Evolutionary conservation across 2,329 filamentous ascomycete genomes (phyloP).

Genomic region (Daldinia eschscholtzii): DNA sequence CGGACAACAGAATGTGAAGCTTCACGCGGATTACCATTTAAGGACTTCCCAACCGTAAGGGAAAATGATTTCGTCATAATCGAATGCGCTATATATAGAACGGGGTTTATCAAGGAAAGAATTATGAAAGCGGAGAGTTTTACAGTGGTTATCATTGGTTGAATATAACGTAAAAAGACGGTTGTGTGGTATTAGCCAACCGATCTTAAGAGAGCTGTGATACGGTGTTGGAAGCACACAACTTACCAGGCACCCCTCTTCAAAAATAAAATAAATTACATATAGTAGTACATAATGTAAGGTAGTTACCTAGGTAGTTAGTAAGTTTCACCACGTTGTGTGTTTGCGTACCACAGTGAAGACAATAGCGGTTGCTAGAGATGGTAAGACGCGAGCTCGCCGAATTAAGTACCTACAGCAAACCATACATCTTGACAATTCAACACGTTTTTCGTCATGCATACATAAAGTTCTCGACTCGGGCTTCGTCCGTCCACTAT

Average conservation of each 20-base stretch:
- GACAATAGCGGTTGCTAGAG: constrained; percentile 7
- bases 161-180: constrained; percentile 9
- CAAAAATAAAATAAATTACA: neutral
- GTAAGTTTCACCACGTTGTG: constrained; percentile 9
- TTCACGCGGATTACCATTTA: constrained; percentile 11
- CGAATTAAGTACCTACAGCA: constrained; percentile 20
- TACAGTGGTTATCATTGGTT: constrained; percentile 3
- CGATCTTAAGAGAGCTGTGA: constrained; percentile 8
- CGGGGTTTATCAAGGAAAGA: neutral
- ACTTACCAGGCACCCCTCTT: neutral
- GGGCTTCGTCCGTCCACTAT: constrained; percentile 5
- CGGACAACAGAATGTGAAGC: neutral
- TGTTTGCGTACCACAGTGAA: constrained; percentile 14
- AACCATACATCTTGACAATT: constrained; percentile 19
- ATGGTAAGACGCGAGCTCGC: constrained; percentile 1
- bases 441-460: constrained; percentile 9
- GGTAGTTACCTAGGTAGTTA: constrained; percentile 4
- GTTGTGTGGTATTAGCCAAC: constrained; percentile 17
- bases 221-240: neutral
- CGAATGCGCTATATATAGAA: constrained; percentile 16
- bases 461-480: constrained; percentile 5
- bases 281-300: neutral
- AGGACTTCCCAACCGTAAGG: neutral
- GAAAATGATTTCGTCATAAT: constrained; percentile 8
- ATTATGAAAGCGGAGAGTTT: constrained; percentile 1